Percentiles rank a stretch among this genome's conserved stretches.
Evolutionary conservation across 345 rosid species (phyloP).

Genomic region (Citrus cavaleriei): DNA sequence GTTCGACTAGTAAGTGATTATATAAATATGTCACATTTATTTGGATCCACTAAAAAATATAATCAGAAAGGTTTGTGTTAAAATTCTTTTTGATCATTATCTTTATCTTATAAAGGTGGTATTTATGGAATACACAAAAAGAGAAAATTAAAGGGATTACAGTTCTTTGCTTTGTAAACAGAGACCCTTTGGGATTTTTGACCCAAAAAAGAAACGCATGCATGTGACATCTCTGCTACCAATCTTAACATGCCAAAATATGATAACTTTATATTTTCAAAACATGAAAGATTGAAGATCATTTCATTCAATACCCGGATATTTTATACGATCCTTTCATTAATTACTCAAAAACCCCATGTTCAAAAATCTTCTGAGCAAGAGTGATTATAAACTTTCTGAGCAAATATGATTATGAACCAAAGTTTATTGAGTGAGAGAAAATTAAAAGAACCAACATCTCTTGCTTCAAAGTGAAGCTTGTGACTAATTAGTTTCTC

Average conservation of each 20-base stretch:
- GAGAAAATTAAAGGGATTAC: background rate
- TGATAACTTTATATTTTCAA: background rate
- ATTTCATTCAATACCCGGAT: background rate
- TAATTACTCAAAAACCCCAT: background rate
- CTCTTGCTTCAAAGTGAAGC: slow-evolving; percentile 50
- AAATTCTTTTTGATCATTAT: background rate
- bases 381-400: background rate
- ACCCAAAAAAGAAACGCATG: background rate
- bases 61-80: background rate
- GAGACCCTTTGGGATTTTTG: background rate
- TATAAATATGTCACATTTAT: no score
- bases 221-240: background rate
- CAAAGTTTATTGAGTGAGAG: background rate
- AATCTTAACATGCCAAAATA: background rate
- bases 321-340: background rate
- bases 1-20: no score
- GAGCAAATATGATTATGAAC: background rate
- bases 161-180: background rate
- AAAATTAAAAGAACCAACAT: slow-evolving; percentile 33
- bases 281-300: background rate
- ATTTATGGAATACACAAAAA: background rate
- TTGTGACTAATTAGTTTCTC: slow-evolving; percentile 11
- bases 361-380: background rate
- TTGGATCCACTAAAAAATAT: no score
- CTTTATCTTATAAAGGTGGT: background rate